Conservation (phyloP, 2,329 filamentous ascomycete genomes). For the Sclerotinia minor region DNA sequence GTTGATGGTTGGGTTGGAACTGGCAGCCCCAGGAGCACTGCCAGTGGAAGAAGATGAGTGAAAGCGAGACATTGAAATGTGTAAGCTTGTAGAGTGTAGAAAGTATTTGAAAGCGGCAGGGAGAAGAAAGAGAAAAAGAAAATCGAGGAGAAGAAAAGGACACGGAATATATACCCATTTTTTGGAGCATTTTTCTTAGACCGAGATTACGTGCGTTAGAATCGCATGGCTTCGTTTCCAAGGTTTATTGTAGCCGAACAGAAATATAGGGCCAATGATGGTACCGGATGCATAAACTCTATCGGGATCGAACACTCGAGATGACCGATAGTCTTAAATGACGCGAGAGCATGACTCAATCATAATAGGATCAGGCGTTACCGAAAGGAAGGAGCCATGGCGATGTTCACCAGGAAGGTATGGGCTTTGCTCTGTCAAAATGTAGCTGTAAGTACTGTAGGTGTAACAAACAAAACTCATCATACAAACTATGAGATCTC, state of each 20-base stretch:
- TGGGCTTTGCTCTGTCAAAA: not conserved
- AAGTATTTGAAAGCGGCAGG: constrained; percentile 7
- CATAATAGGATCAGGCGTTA: too few species aligned
- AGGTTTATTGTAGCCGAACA: not conserved
- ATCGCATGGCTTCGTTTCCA: not conserved
- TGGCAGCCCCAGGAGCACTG: constrained; percentile 15
- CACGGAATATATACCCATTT: not conserved
- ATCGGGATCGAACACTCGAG: not conserved
- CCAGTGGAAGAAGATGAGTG: constrained; percentile 16
- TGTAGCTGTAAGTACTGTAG: not conserved
- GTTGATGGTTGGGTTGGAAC: constrained; percentile 8
- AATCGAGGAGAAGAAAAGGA: not conserved
- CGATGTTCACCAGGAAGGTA: not conserved
- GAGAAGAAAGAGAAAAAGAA: constrained; percentile 17
- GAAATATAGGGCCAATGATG: not conserved
- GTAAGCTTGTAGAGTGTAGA: constrained; percentile 1
- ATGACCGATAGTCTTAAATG: too few species aligned
- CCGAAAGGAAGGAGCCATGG: not conserved
- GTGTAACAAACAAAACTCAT: not conserved
- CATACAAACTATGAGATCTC: not conserved
- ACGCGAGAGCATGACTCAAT: not conserved
- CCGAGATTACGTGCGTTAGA: not conserved
- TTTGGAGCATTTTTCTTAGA: not conserved
- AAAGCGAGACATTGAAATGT: constrained; percentile 19
- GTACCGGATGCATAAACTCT: not conserved